These are phyloP conservation scores for Debaryomyces udenii DNA, from an alignment of 1,139 yeast genomes.

Conservation along the genomic window DNA sequence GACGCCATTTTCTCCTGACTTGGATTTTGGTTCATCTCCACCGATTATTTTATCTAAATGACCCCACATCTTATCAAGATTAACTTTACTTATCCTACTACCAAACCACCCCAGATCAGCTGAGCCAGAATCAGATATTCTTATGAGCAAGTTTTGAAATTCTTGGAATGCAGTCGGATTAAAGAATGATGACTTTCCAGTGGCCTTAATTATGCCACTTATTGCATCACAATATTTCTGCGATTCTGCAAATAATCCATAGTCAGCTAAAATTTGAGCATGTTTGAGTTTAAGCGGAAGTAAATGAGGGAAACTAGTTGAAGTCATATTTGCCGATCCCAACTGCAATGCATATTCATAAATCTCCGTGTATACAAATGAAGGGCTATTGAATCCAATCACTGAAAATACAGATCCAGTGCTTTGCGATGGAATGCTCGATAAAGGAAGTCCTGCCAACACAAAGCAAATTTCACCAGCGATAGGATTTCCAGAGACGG, in stretches of 20 bases:
- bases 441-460: constrained; percentile 52
- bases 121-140: constrained; percentile 48
- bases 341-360: constrained; percentile 61
- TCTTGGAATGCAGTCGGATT: constrained; percentile 36
- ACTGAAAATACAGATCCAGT: constrained; percentile 29
- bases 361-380: constrained; percentile 64
- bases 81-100: constrained; percentile 69
- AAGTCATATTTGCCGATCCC: constrained; percentile 22
- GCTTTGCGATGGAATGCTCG: constrained; percentile 26
- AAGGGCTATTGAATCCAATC: constrained; percentile 24
- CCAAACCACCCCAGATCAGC: constrained; percentile 61
- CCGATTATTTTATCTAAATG: constrained; percentile 89
- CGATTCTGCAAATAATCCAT: constrained; percentile 58
- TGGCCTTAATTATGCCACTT: constrained; percentile 43
- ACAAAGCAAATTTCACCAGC: constrained; percentile 53
- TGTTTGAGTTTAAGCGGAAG: constrained; percentile 60
- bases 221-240: constrained; percentile 62
- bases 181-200: constrained; percentile 43
- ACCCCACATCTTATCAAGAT: constrained; percentile 85
- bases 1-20: constrained; percentile 52
- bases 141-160: constrained; percentile 42
- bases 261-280: constrained; percentile 66
- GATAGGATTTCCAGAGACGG: constrained; percentile 36
- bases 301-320: constrained; percentile 55
- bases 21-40: constrained; percentile 65